Percentiles rank a stretch among this genome's conserved stretches.
These are phyloP conservation scores for Pichia kluyveri DNA, from an alignment of 805 yeast species.

Conservation along the genomic window DNA sequence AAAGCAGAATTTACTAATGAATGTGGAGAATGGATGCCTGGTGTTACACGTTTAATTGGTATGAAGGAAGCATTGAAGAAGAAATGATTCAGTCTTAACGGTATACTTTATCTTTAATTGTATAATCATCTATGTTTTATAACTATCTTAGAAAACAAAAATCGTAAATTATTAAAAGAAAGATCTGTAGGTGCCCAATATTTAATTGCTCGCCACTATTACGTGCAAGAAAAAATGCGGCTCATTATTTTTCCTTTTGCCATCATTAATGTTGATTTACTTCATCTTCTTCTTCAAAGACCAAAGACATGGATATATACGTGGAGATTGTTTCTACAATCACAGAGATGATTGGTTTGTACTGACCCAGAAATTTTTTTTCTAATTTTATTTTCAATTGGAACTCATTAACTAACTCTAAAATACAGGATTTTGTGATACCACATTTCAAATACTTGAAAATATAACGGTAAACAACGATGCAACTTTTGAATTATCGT, in stretches of 20 bases:
- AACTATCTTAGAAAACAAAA: no score
- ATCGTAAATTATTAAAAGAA: no score
- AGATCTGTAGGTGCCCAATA: no score
- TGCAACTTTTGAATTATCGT: conserved; percentile 11
- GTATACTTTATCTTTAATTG: not conserved
- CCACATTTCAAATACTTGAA: not conserved
- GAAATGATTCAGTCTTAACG: not conserved
- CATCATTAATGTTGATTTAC: not conserved
- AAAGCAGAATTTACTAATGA: conserved; percentile 59
- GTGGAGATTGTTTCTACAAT: not conserved
- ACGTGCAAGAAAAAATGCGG: not conserved
- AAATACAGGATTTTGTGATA: conserved; percentile 10
- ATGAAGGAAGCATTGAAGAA: conserved; percentile 42
- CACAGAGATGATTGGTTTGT: conserved; percentile 7
- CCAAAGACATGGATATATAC: not conserved
- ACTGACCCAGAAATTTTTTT: no score
- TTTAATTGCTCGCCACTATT: no score
- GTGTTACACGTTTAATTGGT: conserved; percentile 78
- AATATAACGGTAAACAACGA: conserved; percentile 8
- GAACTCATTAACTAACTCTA: not conserved
- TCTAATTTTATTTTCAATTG: not conserved
- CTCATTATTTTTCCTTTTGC: not conserved
- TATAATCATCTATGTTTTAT: no score
- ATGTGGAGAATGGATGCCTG: conserved; percentile 87
- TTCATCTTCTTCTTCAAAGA: not conserved